Evolutionary conservation across 2,329 filamentous ascomycete species (phyloP).

Genomic region (Bipolaris zeicola): DNA sequence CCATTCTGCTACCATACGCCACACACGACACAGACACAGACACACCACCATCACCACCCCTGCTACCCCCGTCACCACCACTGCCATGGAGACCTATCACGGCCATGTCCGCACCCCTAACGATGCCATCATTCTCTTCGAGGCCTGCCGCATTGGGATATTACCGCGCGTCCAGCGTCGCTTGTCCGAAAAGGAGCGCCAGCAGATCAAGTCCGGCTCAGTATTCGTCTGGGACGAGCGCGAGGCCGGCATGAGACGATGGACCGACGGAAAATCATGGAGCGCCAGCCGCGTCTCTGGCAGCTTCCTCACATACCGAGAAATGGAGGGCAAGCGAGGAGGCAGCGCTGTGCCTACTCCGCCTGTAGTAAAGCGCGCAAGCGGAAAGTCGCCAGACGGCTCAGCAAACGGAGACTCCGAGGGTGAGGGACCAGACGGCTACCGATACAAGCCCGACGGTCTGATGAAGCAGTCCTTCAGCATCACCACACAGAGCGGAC

Average conservation of each 20-base stretch:
- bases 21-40: background rate
- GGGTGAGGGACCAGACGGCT: slow-evolving; percentile 62
- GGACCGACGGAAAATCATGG: slow-evolving; percentile 99
- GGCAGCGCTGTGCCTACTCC: slow-evolving; percentile 66
- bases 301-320: slow-evolving; percentile 94
- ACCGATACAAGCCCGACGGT: slow-evolving; percentile 76
- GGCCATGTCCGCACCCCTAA: slow-evolving; percentile 93
- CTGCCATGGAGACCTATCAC: slow-evolving; percentile 92
- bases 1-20: too few relatives aligned
- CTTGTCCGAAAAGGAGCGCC: slow-evolving; percentile 94
- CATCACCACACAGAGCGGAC: slow-evolving; percentile 87
- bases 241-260: slow-evolving; percentile 96
- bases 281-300: slow-evolving; percentile 96
- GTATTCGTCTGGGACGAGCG: slow-evolving; percentile 99
- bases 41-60: slow-evolving; percentile 9
- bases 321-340: slow-evolving; percentile 98
- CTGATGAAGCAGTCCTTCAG: slow-evolving; percentile 99
- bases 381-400: slow-evolving; percentile 80
- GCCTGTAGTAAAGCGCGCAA: slow-evolving; percentile 47
- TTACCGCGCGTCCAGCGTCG: slow-evolving; percentile 90
- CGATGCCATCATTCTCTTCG: slow-evolving; percentile 98
- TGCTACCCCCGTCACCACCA: background rate
- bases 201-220: slow-evolving; percentile 93
- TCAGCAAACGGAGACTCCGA: slow-evolving; percentile 82
- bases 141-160: slow-evolving; percentile 88